Base-by-base conservation (phyloP, 2,329 filamentous ascomycete species). In the Aspergillus pseudotamarii region DNA sequence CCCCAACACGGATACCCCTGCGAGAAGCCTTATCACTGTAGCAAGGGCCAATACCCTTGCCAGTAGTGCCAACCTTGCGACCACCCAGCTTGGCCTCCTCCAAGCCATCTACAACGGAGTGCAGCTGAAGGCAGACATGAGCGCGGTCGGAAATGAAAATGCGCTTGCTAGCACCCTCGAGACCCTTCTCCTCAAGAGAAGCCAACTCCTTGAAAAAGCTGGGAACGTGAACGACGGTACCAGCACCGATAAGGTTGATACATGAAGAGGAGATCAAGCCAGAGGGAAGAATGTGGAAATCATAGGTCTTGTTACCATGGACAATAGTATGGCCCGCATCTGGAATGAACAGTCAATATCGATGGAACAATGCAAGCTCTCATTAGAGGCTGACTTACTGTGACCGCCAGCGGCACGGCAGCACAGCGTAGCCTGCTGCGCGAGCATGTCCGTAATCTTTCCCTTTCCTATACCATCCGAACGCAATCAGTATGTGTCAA, bases 1-100 rank as follows among this genome's bases (percentile, higher is more conserved):
- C 86, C 43, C 83, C 83, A 60, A 89, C 79, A 60, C 85, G 84
- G 41, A 89, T 80, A 68, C 87, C 87, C 48, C 82, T 83, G 62
- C 87, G 80, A 6, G 85, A 82, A 66, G 86, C 86, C 78, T 89
- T 89, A 70, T 85, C 85, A 71, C 84, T 86, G 78, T 89, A 89
- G 66, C 85, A 85, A 71, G 87, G 87, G 51, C 85, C 81, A 64
- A 83, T 83, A 50, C 81, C 81, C 70, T 83, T 83, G 36, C 80
- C 79, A 3, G 81, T 83, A 14, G 81, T 83, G 38, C 81, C 81
- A 46, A 83, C 80, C 72, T 82, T 81, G 66, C 78, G 77, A 38
- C 76, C 79, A 62, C 78, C 80, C 45, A 80, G 72, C 60, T 72
- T 75, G 55, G 79, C 78, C 70, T 83, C 81, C 65, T 80, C 78